Conservation (phyloP, 345 rosid genomes). For the Rubroshorea leprosula region DNA sequence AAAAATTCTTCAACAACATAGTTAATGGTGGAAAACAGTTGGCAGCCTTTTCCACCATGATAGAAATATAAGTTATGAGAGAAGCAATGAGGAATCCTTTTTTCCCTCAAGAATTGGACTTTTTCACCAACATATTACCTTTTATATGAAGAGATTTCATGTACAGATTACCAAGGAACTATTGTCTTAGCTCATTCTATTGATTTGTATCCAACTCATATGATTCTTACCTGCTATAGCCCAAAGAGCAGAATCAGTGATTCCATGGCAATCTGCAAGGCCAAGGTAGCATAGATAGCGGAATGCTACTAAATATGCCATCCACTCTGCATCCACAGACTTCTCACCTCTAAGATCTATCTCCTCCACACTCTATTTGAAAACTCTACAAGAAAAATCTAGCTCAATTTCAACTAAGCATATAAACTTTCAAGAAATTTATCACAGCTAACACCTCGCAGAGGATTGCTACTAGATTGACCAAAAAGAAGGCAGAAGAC, state of each 20-base stretch:
- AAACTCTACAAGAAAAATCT: conserved; percentile 39
- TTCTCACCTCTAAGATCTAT: conserved; percentile 62
- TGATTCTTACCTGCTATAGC: conserved; percentile 48
- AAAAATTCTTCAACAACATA: too few relatives aligned
- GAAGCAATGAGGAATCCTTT: too few relatives aligned
- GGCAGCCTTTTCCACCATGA: too few relatives aligned
- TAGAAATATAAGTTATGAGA: too few relatives aligned
- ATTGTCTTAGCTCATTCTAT: background rate
- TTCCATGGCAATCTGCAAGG: conserved; percentile 60
- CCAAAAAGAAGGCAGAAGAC: too few relatives aligned
- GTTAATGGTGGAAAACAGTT: too few relatives aligned
- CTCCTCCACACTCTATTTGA: conserved; percentile 64
- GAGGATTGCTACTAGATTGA: too few relatives aligned
- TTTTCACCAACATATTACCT: too few relatives aligned
- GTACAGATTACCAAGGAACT: background rate
- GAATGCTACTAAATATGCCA: conserved; percentile 85
- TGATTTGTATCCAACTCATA: background rate
- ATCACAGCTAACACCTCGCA: too few relatives aligned
- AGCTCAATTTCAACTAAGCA: background rate
- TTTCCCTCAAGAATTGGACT: too few relatives aligned
- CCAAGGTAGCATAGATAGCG: conserved; percentile 45
- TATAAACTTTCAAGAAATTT: background rate
- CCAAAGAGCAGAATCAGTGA: conserved; percentile 72
- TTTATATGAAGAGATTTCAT: too few relatives aligned
- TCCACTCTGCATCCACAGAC: conserved; percentile 85